phyloP scores from a whole-genome alignment of 1,284 basidiomycete species.

The Tilletia caries region DNA sequence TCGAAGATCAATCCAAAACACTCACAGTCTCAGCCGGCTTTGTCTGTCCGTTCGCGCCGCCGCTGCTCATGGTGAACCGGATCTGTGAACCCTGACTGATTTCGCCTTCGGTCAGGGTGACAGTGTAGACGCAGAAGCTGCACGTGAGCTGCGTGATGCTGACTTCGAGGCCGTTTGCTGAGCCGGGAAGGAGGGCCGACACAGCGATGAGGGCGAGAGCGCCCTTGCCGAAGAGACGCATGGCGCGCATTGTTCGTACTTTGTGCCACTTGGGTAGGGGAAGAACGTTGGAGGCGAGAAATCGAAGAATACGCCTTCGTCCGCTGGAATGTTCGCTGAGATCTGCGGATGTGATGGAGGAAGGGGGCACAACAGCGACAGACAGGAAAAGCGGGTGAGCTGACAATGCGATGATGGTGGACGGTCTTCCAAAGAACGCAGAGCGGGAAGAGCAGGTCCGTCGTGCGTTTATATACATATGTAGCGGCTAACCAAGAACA shows the following conservation, averaged over 20 bases:
- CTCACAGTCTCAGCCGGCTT: background rate
- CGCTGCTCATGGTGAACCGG: background rate
- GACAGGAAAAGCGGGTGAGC: too few relatives aligned
- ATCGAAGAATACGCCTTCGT: too few relatives aligned
- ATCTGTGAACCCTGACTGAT: background rate
- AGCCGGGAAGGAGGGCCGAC: background rate
- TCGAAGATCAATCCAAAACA: too few relatives aligned
- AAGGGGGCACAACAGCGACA: too few relatives aligned
- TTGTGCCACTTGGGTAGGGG: background rate
- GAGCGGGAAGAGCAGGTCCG: too few relatives aligned
- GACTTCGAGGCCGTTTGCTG: background rate
- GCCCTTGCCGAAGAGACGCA: background rate
- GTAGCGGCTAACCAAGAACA: too few relatives aligned
- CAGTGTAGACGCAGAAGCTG: background rate
- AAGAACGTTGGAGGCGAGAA: too few relatives aligned
- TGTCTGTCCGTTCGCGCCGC: background rate
- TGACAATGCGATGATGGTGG: too few relatives aligned
- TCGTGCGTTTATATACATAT: too few relatives aligned
- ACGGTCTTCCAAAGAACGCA: too few relatives aligned
- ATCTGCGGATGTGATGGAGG: too few relatives aligned
- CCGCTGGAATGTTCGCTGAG: too few relatives aligned
- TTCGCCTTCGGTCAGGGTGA: background rate
- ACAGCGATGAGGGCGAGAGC: background rate
- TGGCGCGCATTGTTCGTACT: background rate
- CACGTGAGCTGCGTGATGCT: background rate